Percentiles rank a stretch among this genome's conserved stretches.
phyloP scores from a whole-genome alignment of 192 early-diverging fungal genomes.

The Backusella psychrophila region DNA sequence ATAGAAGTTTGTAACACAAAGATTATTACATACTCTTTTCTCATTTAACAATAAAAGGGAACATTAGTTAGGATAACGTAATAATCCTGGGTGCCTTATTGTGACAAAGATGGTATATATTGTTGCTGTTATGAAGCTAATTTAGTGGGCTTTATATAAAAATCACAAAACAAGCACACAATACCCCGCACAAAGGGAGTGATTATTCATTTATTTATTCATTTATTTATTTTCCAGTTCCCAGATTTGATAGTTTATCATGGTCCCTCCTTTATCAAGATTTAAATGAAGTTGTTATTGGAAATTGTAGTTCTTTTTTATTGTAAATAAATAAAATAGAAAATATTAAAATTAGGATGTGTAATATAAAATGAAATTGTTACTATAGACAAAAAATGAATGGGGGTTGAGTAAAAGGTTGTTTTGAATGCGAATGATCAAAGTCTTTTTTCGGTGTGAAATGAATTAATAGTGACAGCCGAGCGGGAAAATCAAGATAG shows the following conservation, averaged over 20 bases:
- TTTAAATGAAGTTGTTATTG: background rate
- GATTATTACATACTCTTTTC: background rate
- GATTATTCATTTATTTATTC: background rate
- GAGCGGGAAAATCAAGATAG: background rate
- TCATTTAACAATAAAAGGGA: background rate
- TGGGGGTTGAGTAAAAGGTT: background rate
- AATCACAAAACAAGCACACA: background rate
- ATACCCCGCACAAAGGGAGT: background rate
- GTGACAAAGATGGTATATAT: background rate
- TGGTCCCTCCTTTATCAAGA: background rate
- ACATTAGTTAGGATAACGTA: background rate
- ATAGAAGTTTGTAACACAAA: background rate
- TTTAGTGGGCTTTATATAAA: background rate
- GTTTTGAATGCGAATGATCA: background rate
- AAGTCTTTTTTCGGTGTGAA: background rate
- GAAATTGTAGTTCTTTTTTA: background rate
- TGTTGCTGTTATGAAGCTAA: background rate
- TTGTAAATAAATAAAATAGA: background rate
- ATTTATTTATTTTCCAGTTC: background rate
- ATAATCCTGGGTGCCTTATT: background rate
- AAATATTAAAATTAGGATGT: background rate
- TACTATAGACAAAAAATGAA: slow-evolving; percentile 5
- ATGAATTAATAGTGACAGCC: background rate
- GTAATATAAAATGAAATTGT: background rate
- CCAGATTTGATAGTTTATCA: background rate